These are phyloP conservation scores for Tephrocybe sp. DNA, from an alignment of 768 basidiomycete species.

Conservation along the genomic window DNA sequence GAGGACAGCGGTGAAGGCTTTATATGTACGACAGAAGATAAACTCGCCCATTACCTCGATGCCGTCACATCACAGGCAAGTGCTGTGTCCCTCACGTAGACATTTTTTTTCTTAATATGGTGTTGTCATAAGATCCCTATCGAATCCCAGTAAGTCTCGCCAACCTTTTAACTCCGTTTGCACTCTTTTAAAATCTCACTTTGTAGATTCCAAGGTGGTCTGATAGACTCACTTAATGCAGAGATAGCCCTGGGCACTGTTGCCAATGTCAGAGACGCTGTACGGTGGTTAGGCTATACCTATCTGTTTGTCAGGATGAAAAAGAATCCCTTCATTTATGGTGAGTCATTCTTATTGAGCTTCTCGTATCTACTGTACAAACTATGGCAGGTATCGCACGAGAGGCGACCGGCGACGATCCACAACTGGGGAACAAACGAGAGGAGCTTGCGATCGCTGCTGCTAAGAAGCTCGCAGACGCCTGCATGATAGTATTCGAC, in stretches of 20 bases:
- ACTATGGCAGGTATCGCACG: slow-evolving; percentile 55
- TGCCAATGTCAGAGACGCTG: slow-evolving; percentile 77
- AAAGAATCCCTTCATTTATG: slow-evolving; percentile 85
- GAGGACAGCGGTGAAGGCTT: slow-evolving; percentile 96
- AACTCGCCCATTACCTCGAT: slow-evolving; percentile 86
- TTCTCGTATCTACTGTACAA: not conserved
- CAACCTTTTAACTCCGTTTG: not conserved
- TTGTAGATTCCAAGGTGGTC: slow-evolving; percentile 71
- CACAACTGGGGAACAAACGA: slow-evolving; percentile 67
- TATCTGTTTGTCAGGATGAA: slow-evolving; percentile 95
- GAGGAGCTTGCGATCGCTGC: slow-evolving; percentile 63
- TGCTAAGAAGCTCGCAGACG: slow-evolving; percentile 61
- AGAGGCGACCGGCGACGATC: slow-evolving; percentile 68
- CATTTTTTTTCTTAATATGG: slow-evolving; percentile 1
- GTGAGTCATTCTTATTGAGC: slow-evolving; percentile 34
- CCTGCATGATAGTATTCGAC: slow-evolving; percentile 84
- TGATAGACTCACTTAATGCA: slow-evolving; percentile 91
- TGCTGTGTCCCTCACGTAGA: not conserved
- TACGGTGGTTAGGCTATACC: slow-evolving; percentile 95
- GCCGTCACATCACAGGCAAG: slow-evolving; percentile 82
- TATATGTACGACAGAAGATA: slow-evolving; percentile 94
- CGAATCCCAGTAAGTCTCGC: slow-evolving; percentile 77
- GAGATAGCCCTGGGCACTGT: slow-evolving; percentile 96
- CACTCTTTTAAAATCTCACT: slow-evolving; percentile 8
- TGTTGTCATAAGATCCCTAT: slow-evolving; percentile 70